These are phyloP conservation scores for Cystofilobasidium bisporidii DNA, from an alignment of 768 basidiomycete genomes.

Conservation along the genomic window DNA sequence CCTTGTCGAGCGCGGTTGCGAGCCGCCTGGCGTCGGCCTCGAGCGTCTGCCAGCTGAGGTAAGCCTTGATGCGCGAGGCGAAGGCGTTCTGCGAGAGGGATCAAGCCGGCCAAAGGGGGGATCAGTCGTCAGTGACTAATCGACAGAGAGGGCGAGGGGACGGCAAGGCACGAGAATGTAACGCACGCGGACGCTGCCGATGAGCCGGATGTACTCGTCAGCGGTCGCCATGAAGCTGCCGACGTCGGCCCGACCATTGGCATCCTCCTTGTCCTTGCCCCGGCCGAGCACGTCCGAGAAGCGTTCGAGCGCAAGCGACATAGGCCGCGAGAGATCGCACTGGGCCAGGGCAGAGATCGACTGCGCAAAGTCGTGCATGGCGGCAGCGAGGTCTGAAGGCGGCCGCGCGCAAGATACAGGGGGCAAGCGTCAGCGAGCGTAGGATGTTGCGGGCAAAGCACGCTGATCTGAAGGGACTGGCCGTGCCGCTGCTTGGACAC, in stretches of 20 bases:
- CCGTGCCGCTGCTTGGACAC: constrained; percentile 76
- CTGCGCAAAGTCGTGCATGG: constrained; percentile 71
- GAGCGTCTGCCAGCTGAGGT: constrained; percentile 66
- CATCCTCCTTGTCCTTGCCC: constrained; percentile 61
- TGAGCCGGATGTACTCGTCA: constrained; percentile 88
- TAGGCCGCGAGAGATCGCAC: constrained; percentile 64
- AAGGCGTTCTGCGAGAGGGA: constrained; percentile 62
- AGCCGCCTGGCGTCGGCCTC: constrained; percentile 65
- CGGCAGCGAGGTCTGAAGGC: constrained; percentile 53
- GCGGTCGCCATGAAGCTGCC: constrained; percentile 69
- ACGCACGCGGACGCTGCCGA: constrained; percentile 72
- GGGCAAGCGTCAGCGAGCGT: neutral
- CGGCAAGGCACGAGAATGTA: neutral
- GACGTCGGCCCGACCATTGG: constrained; percentile 74
- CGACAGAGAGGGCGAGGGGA: neutral
- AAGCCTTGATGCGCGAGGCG: constrained; percentile 71
- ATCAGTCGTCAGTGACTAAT: neutral
- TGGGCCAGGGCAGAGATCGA: constrained; percentile 58
- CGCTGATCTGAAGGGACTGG: neutral
- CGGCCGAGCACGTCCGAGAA: constrained; percentile 66
- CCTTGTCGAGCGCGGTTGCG: constrained; percentile 69
- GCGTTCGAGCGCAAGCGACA: constrained; percentile 59
- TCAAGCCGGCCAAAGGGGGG: neutral
- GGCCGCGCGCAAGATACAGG: neutral
- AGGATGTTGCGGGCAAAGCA: too few relatives aligned